Base-by-base conservation (phyloP, 495 filamentous ascomycete species). In the Daldinia bambusicola region DNA sequence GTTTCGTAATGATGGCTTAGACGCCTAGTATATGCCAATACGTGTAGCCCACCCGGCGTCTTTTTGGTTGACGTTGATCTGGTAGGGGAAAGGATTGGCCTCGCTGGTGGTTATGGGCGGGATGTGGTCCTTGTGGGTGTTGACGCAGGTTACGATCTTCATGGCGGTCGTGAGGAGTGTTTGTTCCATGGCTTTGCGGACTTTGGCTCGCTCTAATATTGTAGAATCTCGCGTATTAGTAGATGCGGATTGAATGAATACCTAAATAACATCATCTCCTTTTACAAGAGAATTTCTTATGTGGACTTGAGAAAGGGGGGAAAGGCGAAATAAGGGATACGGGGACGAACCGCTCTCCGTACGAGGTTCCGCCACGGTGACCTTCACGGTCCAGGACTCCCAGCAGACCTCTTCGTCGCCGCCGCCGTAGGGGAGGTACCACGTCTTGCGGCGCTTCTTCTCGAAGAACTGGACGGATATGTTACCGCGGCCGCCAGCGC, bases 61-160 rank as follows among this genome's bases (percentile, higher is more conserved):
- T 50, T 91, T 89, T 14, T 92, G 92, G 69, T 95, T 93, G 37
- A 98, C 85, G 22, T 92, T 84, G 76, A 99, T 97, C 67, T 92
- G 89, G 78, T 97, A 98, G 4, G 95, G 95, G 77, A 99, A 99
- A 0, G 96, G 94, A 75, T 98, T 98, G 52, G 89, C 84, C 34
- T 97, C 94, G 73, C 88, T 94, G 7, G 92, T 95, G 26, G 93
- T 98, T 64, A 99, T 98, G 53, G 95, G 96, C 32, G 95, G 95
- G 74, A 99, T 97, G 80, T 99, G 95, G 75, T 97, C 93, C 78
- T 96, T 97, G 73, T 97, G 91, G 12, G 85, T 80, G 78, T 97
- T 97, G 67, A 92, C 95, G 34, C 89, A 89, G 52, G 87, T 89
- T 20, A 98, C 85, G 69, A 97, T 93, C 77, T 97, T 97, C 82